A percentile compares a stretch with the other conserved stretches of the same genome.
Evolutionary conservation across 352 stramenopile genomes (phyloP).

Genomic region (Phytophthora aleatoria): DNA sequence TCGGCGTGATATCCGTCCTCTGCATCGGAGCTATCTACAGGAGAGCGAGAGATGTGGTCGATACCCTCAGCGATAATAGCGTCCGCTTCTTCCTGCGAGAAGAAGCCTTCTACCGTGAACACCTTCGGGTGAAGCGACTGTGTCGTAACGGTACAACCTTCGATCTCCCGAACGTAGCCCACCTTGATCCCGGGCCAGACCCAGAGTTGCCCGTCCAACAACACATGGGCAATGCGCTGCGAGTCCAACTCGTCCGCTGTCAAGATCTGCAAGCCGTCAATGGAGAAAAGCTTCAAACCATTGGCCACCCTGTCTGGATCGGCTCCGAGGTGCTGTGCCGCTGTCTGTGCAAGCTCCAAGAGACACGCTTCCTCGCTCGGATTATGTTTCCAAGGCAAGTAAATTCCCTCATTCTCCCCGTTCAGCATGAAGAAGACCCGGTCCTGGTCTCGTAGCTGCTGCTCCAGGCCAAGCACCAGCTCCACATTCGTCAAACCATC

Average conservation of each 20-base stretch:
- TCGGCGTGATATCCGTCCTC: slow-evolving; percentile 64
- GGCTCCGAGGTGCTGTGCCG: slow-evolving; percentile 42
- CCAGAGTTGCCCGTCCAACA: slow-evolving; percentile 77
- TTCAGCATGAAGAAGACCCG: slow-evolving; percentile 78
- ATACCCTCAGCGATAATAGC: slow-evolving; percentile 57
- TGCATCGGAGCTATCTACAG: slow-evolving; percentile 60
- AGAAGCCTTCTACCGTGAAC: slow-evolving; percentile 70
- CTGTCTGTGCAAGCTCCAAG: slow-evolving; percentile 46
- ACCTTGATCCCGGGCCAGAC: slow-evolving; percentile 77
- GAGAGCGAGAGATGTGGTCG: slow-evolving; percentile 54
- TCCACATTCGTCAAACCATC: slow-evolving; percentile 45
- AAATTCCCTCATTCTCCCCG: slow-evolving; percentile 61
- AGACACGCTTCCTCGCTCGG: slow-evolving; percentile 40
- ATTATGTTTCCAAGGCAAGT: slow-evolving; percentile 41
- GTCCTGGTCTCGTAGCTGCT: slow-evolving; percentile 36
- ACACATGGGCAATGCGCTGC: slow-evolving; percentile 61
- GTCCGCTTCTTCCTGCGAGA: slow-evolving; percentile 59
- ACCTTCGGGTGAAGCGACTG: slow-evolving; percentile 64
- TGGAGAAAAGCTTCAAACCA: slow-evolving; percentile 64
- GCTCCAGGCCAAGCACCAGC: slow-evolving; percentile 32
- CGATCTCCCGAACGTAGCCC: slow-evolving; percentile 56
- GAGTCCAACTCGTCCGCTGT: slow-evolving; percentile 39
- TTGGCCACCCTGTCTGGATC: slow-evolving; percentile 56
- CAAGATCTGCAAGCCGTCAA: slow-evolving; percentile 52
- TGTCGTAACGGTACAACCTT: slow-evolving; percentile 63